These are phyloP conservation scores for Endoconidiophora laricicola DNA, from an alignment of 2,329 filamentous ascomycete species.

Conservation along the genomic window DNA sequence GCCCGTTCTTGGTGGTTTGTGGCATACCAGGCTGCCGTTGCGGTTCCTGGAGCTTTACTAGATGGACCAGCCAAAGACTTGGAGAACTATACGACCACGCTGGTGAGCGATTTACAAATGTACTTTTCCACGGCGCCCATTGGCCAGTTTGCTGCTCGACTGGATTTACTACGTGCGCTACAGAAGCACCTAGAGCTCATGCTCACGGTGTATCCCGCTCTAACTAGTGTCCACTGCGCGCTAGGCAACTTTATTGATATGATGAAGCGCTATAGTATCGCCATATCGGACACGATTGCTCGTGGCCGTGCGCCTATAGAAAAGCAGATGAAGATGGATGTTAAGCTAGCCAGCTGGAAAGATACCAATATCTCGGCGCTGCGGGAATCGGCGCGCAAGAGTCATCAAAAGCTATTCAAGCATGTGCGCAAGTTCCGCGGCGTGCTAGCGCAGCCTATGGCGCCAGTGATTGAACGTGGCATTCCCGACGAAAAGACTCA, in stretches of 20 bases:
- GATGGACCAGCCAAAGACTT: constrained; percentile 41
- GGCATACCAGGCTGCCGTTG: constrained; percentile 78
- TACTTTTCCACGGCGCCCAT: constrained; percentile 69
- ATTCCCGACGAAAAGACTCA: constrained; percentile 32
- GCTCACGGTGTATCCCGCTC: constrained; percentile 35
- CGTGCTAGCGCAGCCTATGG: constrained; percentile 61
- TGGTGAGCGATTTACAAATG: constrained; percentile 58
- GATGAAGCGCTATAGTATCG: constrained; percentile 53
- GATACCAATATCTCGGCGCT: constrained; percentile 88
- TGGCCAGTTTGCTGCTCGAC: constrained; percentile 61
- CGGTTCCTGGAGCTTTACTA: constrained; percentile 51
- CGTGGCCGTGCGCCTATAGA: constrained; percentile 62
- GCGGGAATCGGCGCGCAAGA: constrained; percentile 74
- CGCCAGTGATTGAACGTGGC: constrained; percentile 41
- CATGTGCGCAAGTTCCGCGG: constrained; percentile 78
- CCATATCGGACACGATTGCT: constrained; percentile 46
- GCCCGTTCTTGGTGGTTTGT: constrained; percentile 93
- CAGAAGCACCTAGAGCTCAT: constrained; percentile 47
- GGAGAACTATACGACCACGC: constrained; percentile 41
- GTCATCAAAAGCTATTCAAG: constrained; percentile 82
- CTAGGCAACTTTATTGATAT: constrained; percentile 63
- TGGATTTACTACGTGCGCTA: constrained; percentile 51
- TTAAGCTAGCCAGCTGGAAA: constrained; percentile 91
- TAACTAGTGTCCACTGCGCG: constrained; percentile 44
- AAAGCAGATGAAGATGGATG: constrained; percentile 82